These are phyloP conservation scores for Eleusine indica DNA, from an alignment of 176 grass and related monocot genomes.

Conservation along the genomic window DNA sequence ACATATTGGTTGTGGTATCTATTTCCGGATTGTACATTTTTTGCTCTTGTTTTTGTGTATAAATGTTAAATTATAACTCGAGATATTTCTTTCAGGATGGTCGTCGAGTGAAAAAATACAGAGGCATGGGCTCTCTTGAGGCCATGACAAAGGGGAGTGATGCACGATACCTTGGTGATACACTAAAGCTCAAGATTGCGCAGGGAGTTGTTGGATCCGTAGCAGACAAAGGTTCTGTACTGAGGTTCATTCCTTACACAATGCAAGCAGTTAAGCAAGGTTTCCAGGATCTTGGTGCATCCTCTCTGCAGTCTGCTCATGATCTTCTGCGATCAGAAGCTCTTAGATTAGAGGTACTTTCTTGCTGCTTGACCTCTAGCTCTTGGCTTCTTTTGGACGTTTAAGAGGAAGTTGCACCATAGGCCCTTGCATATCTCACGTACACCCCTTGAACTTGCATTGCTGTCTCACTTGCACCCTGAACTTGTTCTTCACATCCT, in stretches of 20 bases:
- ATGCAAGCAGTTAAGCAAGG: slow-evolving; percentile 98
- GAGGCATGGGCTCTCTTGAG: slow-evolving; percentile 96
- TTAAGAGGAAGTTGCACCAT: slow-evolving; percentile 10
- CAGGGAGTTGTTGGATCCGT: slow-evolving; percentile 96
- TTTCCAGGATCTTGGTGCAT: slow-evolving; percentile 94
- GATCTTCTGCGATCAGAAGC: slow-evolving; percentile 67
- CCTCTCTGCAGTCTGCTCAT: slow-evolving; percentile 77
- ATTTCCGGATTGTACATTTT: background rate
- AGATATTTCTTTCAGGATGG: slow-evolving; percentile 62
- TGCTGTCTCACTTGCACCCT: background rate
- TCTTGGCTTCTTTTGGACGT: background rate
- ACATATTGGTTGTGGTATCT: background rate
- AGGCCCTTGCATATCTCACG: background rate
- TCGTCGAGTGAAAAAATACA: slow-evolving; percentile 78
- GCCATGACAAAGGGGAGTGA: slow-evolving; percentile 97
- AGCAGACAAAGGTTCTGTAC: slow-evolving; percentile 86
- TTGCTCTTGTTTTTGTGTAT: background rate
- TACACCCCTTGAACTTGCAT: background rate
- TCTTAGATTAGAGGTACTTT: slow-evolving; percentile 83
- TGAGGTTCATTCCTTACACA: slow-evolving; percentile 95
- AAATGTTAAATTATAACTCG: background rate
- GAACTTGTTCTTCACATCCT: too few species aligned
- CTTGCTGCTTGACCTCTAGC: background rate
- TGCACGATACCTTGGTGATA: slow-evolving; percentile 86
- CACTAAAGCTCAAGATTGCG: slow-evolving; percentile 89